Base-by-base conservation (phyloP, 352 stramenopile species). In the Elongisporangium undulatum region DNA sequence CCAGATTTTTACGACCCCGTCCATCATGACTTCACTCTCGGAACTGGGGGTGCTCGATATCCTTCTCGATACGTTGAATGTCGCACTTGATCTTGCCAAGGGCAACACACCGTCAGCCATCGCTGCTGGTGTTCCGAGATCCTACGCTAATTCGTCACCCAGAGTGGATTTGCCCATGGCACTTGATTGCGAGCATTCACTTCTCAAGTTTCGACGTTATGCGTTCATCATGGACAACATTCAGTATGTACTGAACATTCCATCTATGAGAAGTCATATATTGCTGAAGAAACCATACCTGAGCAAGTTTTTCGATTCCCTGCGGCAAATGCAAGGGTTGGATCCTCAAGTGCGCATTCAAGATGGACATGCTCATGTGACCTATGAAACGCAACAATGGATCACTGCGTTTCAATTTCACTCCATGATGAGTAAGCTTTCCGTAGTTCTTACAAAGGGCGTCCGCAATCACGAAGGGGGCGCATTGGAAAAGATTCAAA, bases 161-260 rank as follows among this genome's bases (percentile, higher is more conserved):
- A 45, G 34, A 45, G 34, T 45, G 9, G 34, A 15, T 17, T 45
- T 45, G 34, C 34, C 34, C 2, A 54, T 61, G 49, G 82, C 75
- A 34, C 74, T 98, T 26, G 94, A 98, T 72, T 97, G 89, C 20
- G 77, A 95, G 56, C 96, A 96, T 48, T 75, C 79, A 38, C 69
- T 93, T n/a, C 87, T 97, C 24, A 94, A 95, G 63, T 96, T 98
- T 58, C 97, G 96, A 59, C 82, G 95, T 17, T 92, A 98, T 56
- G 85, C 92, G 23, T 97, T 95, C 69, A 71, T 98, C 45, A 73
- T 98, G 24, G 82, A 97, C 56, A 90, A 98, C 66, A 91, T 98
- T 51, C 90, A 96, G 39, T 98, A 98, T 67, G 92, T 98, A n/a
- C 87, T 98, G 61, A 92, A 98, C 51, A 98, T 97, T 49, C 85